Base-by-base conservation (phyloP, 2,329 filamentous ascomycete species). In the Chaetothyriales sp. region DNA sequence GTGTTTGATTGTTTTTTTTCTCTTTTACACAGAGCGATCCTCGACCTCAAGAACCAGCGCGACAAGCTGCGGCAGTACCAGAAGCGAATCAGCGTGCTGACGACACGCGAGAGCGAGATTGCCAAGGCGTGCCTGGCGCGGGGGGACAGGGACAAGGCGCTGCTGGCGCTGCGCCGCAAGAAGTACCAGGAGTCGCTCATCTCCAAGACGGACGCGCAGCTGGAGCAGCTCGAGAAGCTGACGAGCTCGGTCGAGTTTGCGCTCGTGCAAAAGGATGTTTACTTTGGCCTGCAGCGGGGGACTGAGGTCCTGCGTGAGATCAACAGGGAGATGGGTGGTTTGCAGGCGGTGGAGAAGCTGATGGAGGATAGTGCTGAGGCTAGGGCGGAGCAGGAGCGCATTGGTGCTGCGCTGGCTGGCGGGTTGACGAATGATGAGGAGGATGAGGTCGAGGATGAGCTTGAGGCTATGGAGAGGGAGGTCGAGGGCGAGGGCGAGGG, bases 21-120 rank as follows among this genome's bases (percentile, higher is more conserved):
- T 6, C 6, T 25, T 25, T 6, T 6, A 25, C 12, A 50, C 65
- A 95, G 89, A 72, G 90, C 90, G 53, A 95, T 96, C 69, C 83
- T 96, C 63, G 89, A 96, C 70, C 84, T 96, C 72, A 96, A 96
- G 73, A 87, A 81, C 69, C 90, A 96, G 72, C 89, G 92, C 67
- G 92, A 98, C 74, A 93, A 88, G 68, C 82, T 98, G 2, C 89
- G 93, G 63, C 88, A 94, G 67, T 96, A 96, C 72, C 90, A 95
- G 69, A 84, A 84, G 63, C 84, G 86, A 62, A 92, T 98, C 64
- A 83, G 81, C 36, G 75, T 86, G 48, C 79, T 98, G 39, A 95
- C 90, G 5, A 78, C 83, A 64, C 84, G 84, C 58, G 90, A 98
- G 70, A 95, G 84, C 47, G 83, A 81, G 45, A 84, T 95, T 52